These are phyloP conservation scores for Dittrichia graveolens DNA, from an alignment of 129 eudicot species.

Conservation along the genomic window DNA sequence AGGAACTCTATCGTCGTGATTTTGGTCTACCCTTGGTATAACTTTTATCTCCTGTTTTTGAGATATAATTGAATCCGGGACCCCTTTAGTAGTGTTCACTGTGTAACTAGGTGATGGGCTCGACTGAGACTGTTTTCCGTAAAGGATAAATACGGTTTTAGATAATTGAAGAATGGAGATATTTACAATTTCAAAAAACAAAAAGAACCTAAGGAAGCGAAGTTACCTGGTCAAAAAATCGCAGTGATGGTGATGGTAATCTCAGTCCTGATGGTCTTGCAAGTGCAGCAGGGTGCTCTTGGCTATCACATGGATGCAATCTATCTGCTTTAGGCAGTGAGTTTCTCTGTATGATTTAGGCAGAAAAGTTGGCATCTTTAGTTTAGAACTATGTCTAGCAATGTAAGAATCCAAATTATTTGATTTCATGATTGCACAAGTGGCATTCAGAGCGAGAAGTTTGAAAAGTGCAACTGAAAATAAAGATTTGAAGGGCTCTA, in stretches of 20 bases:
- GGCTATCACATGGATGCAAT: slow-evolving; percentile 34
- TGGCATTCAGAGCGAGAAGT: slow-evolving; percentile 14
- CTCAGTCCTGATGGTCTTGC: slow-evolving; percentile 86
- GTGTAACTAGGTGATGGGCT: slow-evolving; percentile 17
- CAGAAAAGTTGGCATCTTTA: neutral
- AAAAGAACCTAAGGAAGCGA: neutral
- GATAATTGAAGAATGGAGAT: neutral
- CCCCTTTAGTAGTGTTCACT: slow-evolving; percentile 21
- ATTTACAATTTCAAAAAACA: slow-evolving; percentile 46
- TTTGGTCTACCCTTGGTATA: slow-evolving; percentile 27
- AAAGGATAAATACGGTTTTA: slow-evolving; percentile 2
- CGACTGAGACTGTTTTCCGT: slow-evolving; percentile 14
- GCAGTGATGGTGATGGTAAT: slow-evolving; percentile 89
- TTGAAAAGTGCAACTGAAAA: slow-evolving; percentile 2
- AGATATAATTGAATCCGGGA: slow-evolving; percentile 31
- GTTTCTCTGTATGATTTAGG: slow-evolving; percentile 40
- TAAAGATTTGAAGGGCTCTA: slow-evolving; percentile 22
- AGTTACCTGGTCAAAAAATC: slow-evolving; percentile 77
- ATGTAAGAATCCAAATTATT: neutral
- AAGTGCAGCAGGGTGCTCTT: slow-evolving; percentile 17
- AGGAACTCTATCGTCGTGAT: slow-evolving; percentile 6
- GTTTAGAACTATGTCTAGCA: slow-evolving; percentile 22
- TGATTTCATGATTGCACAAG: neutral
- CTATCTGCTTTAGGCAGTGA: slow-evolving; percentile 32
- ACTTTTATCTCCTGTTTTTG: slow-evolving; percentile 25